Evolutionary conservation across 1,139 yeast species (phyloP), one percentile per base, ranked within the genome.

Genomic region (Yamadazyma dushanensis): DNA sequence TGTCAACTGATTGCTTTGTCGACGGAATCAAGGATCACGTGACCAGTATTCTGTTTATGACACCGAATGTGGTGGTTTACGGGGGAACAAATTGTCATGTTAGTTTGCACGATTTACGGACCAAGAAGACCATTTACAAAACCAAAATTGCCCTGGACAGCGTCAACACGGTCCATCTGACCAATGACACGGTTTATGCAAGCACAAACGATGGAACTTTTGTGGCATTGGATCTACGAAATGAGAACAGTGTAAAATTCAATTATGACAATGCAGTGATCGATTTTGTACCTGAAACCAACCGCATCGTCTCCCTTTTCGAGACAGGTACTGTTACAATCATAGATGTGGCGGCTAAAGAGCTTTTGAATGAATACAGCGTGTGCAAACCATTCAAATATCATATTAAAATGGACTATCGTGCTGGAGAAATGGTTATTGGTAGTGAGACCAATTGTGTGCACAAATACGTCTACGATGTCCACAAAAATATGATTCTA

Each of bases 151-250:
- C 66, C 9, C 44, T 45, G n/a, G 70, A 64, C 37, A 59, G 55
- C 37, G 46, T 65, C 37, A 61, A 56, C 34, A 44, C 58, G 14
- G 31, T 63, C 15, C 54, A 51, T 13, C 50, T 38, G 30, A 32
- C 40, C n/a, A 31, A 34, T 8, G 19, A 43, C 5, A 26, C 43
- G 10, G 32, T 41, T 1, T 41, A 44, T 17, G 49, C 54, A 5
- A 61, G 58, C 11, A 59, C 66, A 24, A 57, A 64, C 25, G 60
- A 63, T 34, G 65, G 68, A 2, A 35, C 35, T 13, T 33, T 63
- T 15, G 51, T 52, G 41, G 36, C 51, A 1, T 44, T 63, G 15
- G 70, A 66, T 36, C 39, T 66, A 11, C 52, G 66, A 18, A 46
- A 45, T 19, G 56, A 50, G 14, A 36, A 38, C 16, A 24, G 54